phyloP scores from a whole-genome alignment of 495 filamentous ascomycete genomes.

The Articulospora tetracladia region DNA sequence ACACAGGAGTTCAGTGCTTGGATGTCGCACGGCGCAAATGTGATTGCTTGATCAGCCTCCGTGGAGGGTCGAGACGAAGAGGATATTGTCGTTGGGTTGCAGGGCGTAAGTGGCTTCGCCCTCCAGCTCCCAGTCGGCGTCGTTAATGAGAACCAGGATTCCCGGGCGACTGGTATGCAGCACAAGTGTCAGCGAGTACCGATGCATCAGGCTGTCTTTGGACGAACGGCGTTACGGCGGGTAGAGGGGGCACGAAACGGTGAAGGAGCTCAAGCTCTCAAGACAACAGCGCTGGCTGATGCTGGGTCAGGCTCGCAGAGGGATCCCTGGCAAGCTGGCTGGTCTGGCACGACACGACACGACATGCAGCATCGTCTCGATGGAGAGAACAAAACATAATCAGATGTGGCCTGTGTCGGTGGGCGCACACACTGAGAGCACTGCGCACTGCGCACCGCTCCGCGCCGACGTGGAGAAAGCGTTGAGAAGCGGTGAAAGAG shows the following conservation, averaged over 20 bases:
- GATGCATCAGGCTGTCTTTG: neutral
- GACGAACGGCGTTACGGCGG: neutral
- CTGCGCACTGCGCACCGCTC: neutral
- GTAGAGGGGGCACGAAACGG: neutral
- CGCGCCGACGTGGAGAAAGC: neutral
- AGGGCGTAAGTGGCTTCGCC: conserved; percentile 88
- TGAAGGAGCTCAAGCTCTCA: neutral
- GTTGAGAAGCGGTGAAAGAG: conserved; percentile 17
- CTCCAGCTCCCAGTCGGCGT: conserved; percentile 97
- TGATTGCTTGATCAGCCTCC: conserved; percentile 55
- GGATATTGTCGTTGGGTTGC: conserved; percentile 75
- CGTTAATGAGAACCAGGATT: conserved; percentile 97
- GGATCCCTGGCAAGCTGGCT: neutral
- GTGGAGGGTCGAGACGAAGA: conserved; percentile 98
- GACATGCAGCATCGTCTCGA: neutral
- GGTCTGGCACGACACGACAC: neutral
- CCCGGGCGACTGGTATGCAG: conserved; percentile 69
- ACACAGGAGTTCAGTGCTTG: neutral
- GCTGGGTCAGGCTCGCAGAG: neutral
- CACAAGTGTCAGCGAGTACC: conserved; percentile 8
- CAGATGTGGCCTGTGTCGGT: neutral
- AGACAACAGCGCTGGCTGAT: neutral
- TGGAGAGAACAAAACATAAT: neutral
- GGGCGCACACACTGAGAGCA: too few relatives aligned
- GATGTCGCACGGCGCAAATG: neutral